Evolutionary conservation across 768 basidiomycete species (phyloP), one percentile per base, ranked within the genome.

Genomic region (Boletus reticulatus): DNA sequence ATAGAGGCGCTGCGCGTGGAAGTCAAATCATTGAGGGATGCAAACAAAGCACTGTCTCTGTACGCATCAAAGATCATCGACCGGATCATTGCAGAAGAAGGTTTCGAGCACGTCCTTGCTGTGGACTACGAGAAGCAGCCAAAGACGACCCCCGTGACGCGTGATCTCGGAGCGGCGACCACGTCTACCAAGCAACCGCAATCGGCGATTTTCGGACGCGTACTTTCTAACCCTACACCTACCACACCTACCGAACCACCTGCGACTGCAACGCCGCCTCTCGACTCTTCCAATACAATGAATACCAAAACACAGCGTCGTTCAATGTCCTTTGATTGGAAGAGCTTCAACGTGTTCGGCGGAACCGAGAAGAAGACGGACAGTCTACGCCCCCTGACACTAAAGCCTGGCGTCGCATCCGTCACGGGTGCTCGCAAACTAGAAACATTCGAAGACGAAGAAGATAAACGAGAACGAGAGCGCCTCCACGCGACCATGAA

Each of bases 61-160:
- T 98, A 98, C 67, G 94, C 95, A 5, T 94, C 92, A 44, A 98
- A 98, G 79, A 98, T 98, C 62, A 91, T 98, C 65, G 96, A 98
- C 76, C 85, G 95, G 43, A 97, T 98, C 67, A 96, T 98, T 63
- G 83, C 89, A 1, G 89, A 95, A 71, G 95, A 97, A 72, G 94
- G 94, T 22, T 98, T 96, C 73, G 96, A 98, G 72, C 93, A 96
- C 64, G 90, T 98, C 52, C 83, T 98, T 36, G 91, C 95, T n/a
- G 87, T 84, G 43, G 95, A 98, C 71, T 96, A 91, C 63, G 89
- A 90, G 46, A 81, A 83, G 56, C 75, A 81, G 31, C 72, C 75
- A 12, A 81, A 82, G 34, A 75, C 84, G 13, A 67, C 74, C 13
- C 74, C 59, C 64, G 47, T 69, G 43, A 64, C 71, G 36, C 58